A percentile compares a stretch with the other conserved stretches of the same genome.
Evolutionary conservation across 2,329 filamentous ascomycete species (phyloP).

Genomic region (Podosphaera xanthii): DNA sequence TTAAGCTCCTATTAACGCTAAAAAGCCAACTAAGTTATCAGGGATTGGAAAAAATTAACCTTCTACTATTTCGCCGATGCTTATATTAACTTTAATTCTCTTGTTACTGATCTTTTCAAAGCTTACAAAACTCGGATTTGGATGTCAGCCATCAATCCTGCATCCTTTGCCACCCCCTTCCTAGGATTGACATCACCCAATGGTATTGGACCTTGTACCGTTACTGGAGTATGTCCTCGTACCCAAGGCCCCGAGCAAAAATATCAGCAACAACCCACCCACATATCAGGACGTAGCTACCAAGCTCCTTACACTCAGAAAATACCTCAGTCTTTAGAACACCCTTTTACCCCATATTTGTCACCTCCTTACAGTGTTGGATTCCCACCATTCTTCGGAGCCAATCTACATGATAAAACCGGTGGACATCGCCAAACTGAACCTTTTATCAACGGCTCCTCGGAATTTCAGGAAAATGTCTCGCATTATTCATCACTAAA

Average conservation of each 20-base stretch:
- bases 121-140: slow-evolving; percentile 98
- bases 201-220: slow-evolving; percentile 40
- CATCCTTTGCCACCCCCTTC: slow-evolving; percentile 67
- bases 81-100: slow-evolving; percentile 97
- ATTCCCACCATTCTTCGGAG: slow-evolving; percentile 23
- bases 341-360: neutral
- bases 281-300: slow-evolving; percentile 11
- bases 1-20: slow-evolving; percentile 8
- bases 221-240: slow-evolving; percentile 22
- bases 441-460: slow-evolving; percentile 21
- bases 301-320: slow-evolving; percentile 21
- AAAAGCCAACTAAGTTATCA: slow-evolving; percentile 18
- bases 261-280: slow-evolving; percentile 8
- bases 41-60: slow-evolving; percentile 96
- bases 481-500: slow-evolving; percentile 24
- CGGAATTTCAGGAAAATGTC: slow-evolving; percentile 25
- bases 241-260: slow-evolving; percentile 18
- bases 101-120: slow-evolving; percentile 95
- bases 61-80: slow-evolving; percentile 98
- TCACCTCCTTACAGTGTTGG: slow-evolving; percentile 18
- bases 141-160: slow-evolving; percentile 98
- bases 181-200: slow-evolving; percentile 48
- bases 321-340: slow-evolving; percentile 17
- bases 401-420: slow-evolving; percentile 18
- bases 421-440: slow-evolving; percentile 20